Evolutionary conservation across 2,329 filamentous ascomycete genomes (phyloP), one percentile per base, ranked within the genome.

Genomic region (Ophiostoma himal-ulmi): DNA sequence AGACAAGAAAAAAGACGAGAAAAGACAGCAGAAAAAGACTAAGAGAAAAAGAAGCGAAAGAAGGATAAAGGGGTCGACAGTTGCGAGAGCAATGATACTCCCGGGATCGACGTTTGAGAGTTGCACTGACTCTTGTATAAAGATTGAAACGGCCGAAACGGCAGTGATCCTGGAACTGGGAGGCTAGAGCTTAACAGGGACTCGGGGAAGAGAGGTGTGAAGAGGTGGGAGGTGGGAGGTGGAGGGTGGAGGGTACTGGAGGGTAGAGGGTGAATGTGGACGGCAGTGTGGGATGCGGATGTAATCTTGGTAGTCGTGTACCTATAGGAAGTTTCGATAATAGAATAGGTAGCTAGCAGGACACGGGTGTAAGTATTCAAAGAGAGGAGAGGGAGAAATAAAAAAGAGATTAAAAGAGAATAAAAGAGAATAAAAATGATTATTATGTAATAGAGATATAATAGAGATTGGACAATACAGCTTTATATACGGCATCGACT

Each of bases 71-170:
- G 65, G 65, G 65, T 65, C 60, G 57, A 65, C 34, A 65, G 30
- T 39, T 41, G 30, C 66, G 72, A 71, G 72, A 75, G 76, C 66
- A 71, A 73, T 72, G 75, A 77, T 76, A 74, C 68, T 68, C 65
- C 69, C 75, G 76, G 76, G 78, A 81, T 80, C 78, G 77, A 78
- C 77, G 77, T 78, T 79, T 78, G 77, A 78, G 75, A 75, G 75
- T 78, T 75, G 78, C 77, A 79, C 77, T 78, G 77, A 78, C 77
- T 75, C 74, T 76, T 75, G 74, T 75, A 76, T 74, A 75, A 75
- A 74, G 76, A 77, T 79, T 78, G 77, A 80, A 80, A 80, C 79
- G 75, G 75, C 77, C 79, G 77, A 81, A 80, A 80, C 79, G 77
- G 76, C 75, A 74, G 73, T 71, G 75, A 77, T 76, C 75, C 76